These are phyloP conservation scores for Oryza rufipogon DNA, from an alignment of 176 grass and related monocot genomes.

Conservation along the genomic window DNA sequence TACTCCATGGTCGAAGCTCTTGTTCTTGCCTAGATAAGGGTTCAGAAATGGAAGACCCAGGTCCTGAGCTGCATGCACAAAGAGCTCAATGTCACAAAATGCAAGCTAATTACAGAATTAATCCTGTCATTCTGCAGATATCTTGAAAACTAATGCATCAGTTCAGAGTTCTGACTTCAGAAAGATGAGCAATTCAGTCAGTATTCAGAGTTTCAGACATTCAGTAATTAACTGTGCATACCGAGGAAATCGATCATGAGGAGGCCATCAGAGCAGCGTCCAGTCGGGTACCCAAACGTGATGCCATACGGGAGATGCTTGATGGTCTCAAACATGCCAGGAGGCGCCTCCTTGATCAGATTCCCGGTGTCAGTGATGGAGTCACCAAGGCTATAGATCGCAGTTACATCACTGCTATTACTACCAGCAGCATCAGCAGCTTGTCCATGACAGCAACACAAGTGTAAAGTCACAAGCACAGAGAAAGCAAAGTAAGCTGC, in stretches of 20 bases:
- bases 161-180: background rate
- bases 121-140: background rate
- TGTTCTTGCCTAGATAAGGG: conserved; percentile 65
- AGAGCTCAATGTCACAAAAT: background rate
- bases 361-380: conserved; percentile 97
- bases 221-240: background rate
- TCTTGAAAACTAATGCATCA: background rate
- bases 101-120: background rate
- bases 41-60: conserved; percentile 66
- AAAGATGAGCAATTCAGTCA: background rate
- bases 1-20: conserved; percentile 59
- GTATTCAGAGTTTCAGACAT: background rate
- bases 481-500: conserved; percentile 10
- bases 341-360: conserved; percentile 58
- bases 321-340: conserved; percentile 74
- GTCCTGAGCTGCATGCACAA: conserved; percentile 53
- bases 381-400: conserved; percentile 95
- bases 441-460: background rate
- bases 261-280: conserved; percentile 92
- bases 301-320: conserved; percentile 78
- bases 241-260: conserved; percentile 97
- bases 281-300: conserved; percentile 68
- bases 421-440: background rate
- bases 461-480: background rate
- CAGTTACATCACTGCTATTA: conserved; percentile 35